A percentile compares a stretch with the other conserved stretches of the same genome.
phyloP scores from a whole-genome alignment of 2,329 filamentous ascomycete genomes.

The Cylindrodendrum hubeiense region DNA sequence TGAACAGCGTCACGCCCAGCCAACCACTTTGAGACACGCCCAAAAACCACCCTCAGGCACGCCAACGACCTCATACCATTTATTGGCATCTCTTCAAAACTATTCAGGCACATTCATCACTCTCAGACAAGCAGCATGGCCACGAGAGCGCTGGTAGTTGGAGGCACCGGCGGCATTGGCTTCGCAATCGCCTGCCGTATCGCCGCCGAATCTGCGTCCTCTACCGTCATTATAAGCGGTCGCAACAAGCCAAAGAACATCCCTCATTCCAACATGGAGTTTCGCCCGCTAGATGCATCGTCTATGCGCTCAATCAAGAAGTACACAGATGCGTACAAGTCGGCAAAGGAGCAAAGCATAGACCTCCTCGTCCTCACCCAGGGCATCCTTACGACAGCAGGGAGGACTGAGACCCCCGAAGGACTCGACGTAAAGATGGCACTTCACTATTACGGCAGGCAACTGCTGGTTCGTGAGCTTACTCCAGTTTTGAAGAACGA shows the following conservation, averaged over 20 bases:
- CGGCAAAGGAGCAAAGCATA: constrained; percentile 43
- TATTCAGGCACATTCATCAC: too few relatives aligned
- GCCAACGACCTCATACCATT: too few relatives aligned
- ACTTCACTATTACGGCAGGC: constrained; percentile 60
- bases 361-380: constrained; percentile 55
- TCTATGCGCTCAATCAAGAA: constrained; percentile 50
- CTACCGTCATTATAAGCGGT: constrained; percentile 49
- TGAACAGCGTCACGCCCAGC: too few relatives aligned
- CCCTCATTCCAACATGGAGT: constrained; percentile 49
- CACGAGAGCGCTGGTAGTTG: constrained; percentile 48
- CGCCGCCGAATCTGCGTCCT: constrained; percentile 42
- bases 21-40: too few relatives aligned
- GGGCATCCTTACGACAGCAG: constrained; percentile 51
- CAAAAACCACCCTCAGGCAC: too few relatives aligned
- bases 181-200: constrained; percentile 52
- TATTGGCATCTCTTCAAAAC: too few relatives aligned
- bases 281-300: constrained; percentile 48
- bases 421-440: constrained; percentile 59
- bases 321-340: constrained; percentile 47
- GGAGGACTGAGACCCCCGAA: constrained; percentile 56
- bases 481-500: constrained; percentile 50
- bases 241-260: constrained; percentile 46
- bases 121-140: constrained; percentile 31
- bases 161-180: constrained; percentile 52
- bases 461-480: constrained; percentile 57